Conservation (phyloP, 2,329 filamentous ascomycete genomes). For the Phialemonium atrogriseum region DNA sequence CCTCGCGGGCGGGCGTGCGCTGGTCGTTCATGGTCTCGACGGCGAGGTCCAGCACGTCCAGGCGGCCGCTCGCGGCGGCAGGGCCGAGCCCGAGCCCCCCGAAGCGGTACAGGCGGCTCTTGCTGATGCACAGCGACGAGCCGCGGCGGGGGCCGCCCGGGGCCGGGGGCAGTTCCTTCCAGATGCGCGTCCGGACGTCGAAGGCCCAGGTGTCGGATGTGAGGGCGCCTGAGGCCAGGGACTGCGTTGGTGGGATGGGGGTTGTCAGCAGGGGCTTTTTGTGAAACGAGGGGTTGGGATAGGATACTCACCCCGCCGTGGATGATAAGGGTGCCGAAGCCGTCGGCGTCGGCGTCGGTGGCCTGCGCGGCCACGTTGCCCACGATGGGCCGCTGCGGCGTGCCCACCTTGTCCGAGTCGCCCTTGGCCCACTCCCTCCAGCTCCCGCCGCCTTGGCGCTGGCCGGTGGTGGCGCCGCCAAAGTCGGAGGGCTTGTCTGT, state of each 20-base stretch:
- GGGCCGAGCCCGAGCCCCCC: slow-evolving; percentile 73
- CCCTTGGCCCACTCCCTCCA: slow-evolving; percentile 51
- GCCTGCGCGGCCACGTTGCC: slow-evolving; percentile 49
- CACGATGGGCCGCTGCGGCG: slow-evolving; percentile 50
- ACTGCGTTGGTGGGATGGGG: no score
- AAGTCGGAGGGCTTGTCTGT: slow-evolving; percentile 50
- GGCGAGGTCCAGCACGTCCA: slow-evolving; percentile 57
- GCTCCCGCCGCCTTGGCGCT: slow-evolving; percentile 28
- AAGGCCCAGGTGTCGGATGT: slow-evolving; percentile 71
- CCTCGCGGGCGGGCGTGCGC: slow-evolving; percentile 35
- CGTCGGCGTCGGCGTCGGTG: slow-evolving; percentile 51
- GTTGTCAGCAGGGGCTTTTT: no score
- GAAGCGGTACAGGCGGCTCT: slow-evolving; percentile 64
- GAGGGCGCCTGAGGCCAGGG: slow-evolving; percentile 53
- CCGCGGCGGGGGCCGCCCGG: slow-evolving; percentile 61
- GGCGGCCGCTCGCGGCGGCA: slow-evolving; percentile 57
- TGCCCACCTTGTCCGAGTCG: slow-evolving; percentile 44
- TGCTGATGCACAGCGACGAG: slow-evolving; percentile 55
- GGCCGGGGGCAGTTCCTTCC: slow-evolving; percentile 60
- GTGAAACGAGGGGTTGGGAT: no score
- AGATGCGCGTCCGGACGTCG: slow-evolving; percentile 52
- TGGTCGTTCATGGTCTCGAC: slow-evolving; percentile 47
- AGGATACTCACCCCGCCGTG: no score
- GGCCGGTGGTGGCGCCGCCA: slow-evolving; percentile 14
- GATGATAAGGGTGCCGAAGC: slow-evolving; percentile 62